phyloP scores from a whole-genome alignment of 108 stramenopile species.

The Pseudonitzschia multistriata region DNA sequence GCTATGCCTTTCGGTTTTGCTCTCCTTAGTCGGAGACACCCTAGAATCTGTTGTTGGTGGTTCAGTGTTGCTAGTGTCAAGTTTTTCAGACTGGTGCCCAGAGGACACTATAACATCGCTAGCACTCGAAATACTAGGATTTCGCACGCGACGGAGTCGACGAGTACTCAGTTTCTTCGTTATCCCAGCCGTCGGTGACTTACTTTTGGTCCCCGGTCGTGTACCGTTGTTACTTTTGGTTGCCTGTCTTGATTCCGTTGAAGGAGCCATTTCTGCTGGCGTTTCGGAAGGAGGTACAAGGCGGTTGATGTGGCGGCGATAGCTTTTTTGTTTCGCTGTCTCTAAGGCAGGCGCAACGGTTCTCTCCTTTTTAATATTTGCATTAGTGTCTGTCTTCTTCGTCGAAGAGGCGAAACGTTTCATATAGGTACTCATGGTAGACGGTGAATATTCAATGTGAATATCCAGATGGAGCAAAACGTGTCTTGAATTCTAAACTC shows the following conservation, averaged over 20 bases:
- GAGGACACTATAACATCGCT: neutral
- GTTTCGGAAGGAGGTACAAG: neutral
- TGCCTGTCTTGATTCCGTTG: neutral
- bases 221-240: neutral
- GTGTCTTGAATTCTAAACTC: too few relatives aligned
- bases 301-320: neutral
- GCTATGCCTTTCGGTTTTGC: neutral
- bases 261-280: neutral
- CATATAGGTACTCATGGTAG: conserved; percentile 3
- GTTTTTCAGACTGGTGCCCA: too few relatives aligned
- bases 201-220: too few relatives aligned
- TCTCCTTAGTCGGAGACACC: neutral
- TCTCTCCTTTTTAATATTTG: neutral
- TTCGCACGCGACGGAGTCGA: conserved; percentile 5
- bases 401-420: neutral
- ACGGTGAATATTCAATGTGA: neutral
- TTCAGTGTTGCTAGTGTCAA: too few relatives aligned
- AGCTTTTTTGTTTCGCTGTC: neutral
- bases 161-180: neutral
- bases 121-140: neutral
- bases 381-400: neutral
- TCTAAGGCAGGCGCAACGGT: neutral
- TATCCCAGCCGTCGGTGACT: neutral
- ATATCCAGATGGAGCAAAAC: too few relatives aligned
- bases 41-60: conserved; percentile 6